Percentiles rank a stretch among this genome's conserved stretches.
Conservation (phyloP, 2,329 filamentous ascomycete genomes). For the Microsporum ferrugineum region DNA sequence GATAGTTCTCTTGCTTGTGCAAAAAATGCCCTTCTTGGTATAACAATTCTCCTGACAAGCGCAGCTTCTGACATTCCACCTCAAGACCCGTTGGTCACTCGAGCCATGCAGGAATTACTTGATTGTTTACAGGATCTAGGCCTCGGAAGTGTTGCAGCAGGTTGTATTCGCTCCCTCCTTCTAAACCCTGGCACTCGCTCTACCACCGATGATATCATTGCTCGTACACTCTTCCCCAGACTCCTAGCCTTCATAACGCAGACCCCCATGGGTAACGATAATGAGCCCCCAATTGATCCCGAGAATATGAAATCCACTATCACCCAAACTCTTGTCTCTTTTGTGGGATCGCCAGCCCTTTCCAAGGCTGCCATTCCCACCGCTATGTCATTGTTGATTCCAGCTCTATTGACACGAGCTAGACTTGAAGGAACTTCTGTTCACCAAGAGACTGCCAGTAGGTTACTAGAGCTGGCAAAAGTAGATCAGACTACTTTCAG, state of each 20-base stretch:
- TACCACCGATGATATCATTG: conserved; percentile 59
- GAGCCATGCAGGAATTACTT: conserved; percentile 67
- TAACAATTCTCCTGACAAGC: conserved; percentile 78
- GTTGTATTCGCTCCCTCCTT: conserved; percentile 76
- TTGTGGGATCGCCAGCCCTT: conserved; percentile 41
- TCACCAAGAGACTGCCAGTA: conserved; percentile 61
- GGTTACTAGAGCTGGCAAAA: conserved; percentile 70
- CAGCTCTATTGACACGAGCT: conserved; percentile 63
- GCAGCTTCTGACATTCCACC: conserved; percentile 62
- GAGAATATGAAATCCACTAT: conserved; percentile 62
- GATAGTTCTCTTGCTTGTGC: conserved; percentile 75
- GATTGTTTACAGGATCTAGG: conserved; percentile 60
- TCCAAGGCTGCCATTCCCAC: conserved; percentile 22
- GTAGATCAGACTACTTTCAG: conserved; percentile 63
- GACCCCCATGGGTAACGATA: conserved; percentile 42
- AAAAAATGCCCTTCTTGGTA: conserved; percentile 81
- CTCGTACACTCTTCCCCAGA: conserved; percentile 61
- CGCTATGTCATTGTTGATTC: conserved; percentile 65
- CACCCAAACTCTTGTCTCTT: conserved; percentile 64
- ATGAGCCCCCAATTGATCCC: conserved; percentile 54
- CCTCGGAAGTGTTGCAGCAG: conserved; percentile 71
- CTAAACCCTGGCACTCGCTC: conserved; percentile 51
- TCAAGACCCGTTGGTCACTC: conserved; percentile 60
- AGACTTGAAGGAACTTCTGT: conserved; percentile 47
- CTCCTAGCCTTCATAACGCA: conserved; percentile 61